These are phyloP conservation scores for Kodamaea sagamina DNA, from an alignment of 805 yeast genomes.

Conservation along the genomic window DNA sequence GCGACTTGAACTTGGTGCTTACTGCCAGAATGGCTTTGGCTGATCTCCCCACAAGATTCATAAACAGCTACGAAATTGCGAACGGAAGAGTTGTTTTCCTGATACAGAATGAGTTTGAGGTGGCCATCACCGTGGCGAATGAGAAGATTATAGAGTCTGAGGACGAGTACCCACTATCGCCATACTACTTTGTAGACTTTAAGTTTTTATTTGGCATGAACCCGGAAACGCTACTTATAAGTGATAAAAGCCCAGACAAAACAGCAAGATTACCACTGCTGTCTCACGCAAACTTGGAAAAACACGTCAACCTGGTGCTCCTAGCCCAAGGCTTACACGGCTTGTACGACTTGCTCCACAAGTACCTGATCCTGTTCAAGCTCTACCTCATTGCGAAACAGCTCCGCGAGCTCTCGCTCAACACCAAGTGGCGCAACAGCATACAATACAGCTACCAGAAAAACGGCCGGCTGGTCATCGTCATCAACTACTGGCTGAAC, in stretches of 20 bases:
- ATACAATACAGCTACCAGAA: conserved; percentile 55
- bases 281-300: conserved; percentile 50
- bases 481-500: conserved; percentile 62
- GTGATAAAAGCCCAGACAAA: conserved; percentile 19
- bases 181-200: conserved; percentile 78
- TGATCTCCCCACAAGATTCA: conserved; percentile 64
- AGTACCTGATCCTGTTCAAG: conserved; percentile 64
- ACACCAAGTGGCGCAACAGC: conserved; percentile 59
- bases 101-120: conserved; percentile 64
- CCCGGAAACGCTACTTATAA: conserved; percentile 35
- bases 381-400: conserved; percentile 61
- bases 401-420: conserved; percentile 45
- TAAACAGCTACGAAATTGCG: conserved; percentile 56
- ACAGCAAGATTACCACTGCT: conserved; percentile 27
- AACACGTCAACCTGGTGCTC: conserved; percentile 54
- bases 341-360: conserved; percentile 56
- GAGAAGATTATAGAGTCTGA: conserved; percentile 52
- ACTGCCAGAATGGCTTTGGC: conserved; percentile 74
- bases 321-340: conserved; percentile 49
- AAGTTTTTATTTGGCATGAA: conserved; percentile 57
- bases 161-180: conserved; percentile 49
- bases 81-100: conserved; percentile 77
- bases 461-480: conserved; percentile 49
- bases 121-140: conserved; percentile 69
- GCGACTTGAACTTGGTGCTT: conserved; percentile 69